Base-by-base conservation (phyloP, 768 basidiomycete genomes). In the Pluteus cervinus region DNA sequence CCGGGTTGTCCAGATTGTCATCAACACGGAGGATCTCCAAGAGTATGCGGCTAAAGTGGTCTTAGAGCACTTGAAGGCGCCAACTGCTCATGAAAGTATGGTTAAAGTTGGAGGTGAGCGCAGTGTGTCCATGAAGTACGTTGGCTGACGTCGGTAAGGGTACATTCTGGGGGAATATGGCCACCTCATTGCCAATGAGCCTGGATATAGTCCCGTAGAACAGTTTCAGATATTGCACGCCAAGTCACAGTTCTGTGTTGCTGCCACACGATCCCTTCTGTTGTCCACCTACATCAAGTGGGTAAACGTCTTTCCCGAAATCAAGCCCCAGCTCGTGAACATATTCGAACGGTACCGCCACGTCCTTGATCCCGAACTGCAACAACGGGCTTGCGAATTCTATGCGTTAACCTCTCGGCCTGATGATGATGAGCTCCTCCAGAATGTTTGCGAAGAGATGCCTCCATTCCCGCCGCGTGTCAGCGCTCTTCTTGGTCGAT, bases 261-360 rank as follows among this genome's bases (percentile, higher is more conserved):
- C 93, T 4, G 66, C 92, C 21, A 98, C 96, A 6, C 79, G 94
- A 23, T 85, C 93, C 0, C 71, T 99, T 21, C 76, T 99, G 18
- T 70, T 99, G 24, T 94, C 96, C 8, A 97, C 96, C 1, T 99
- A 99, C 57, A 84, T 97, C 67, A 99, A 99, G 75, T 98, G 94
- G 94, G 91, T 96, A 46, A 99, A 99, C 56, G 88, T 99, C 40
- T 99, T 98, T 61, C 96, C 96, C 14, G 96, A 99, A 59, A 96
- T 99, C 63, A 96, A 93, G 51, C 75, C 82, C 5, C 92, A 97
- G 48, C 76, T 99, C 20, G 51, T 97, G 56, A 86, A 83, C 57
- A 90, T 98, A 50, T 96, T 99, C 50, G 92, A 97, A 50, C 88
- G 92, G 11, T 98, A 96, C 55, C 81, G 91, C n/a, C 90, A 94